Evolutionary conservation across 345 rosid species (phyloP).

Genomic region (Populus davidiana): DNA sequence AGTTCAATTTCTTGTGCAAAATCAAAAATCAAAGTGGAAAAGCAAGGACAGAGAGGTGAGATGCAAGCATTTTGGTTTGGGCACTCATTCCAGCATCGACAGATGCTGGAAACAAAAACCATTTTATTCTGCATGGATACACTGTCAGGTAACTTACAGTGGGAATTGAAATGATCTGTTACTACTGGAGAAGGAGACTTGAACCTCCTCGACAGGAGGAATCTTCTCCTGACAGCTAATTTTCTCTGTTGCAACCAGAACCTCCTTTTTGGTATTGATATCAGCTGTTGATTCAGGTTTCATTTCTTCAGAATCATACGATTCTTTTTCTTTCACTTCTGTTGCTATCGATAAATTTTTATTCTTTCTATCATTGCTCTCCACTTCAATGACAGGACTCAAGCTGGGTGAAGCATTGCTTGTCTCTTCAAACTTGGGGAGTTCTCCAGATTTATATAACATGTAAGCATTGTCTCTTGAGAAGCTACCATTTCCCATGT

Average conservation of each 20-base stretch:
- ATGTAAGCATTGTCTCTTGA: conserved; percentile 50
- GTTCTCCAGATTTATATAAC: conserved; percentile 52
- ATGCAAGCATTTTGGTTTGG: background rate
- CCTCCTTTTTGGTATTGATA: background rate
- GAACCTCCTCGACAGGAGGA: conserved; percentile 13
- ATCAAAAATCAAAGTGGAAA: background rate
- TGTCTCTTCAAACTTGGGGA: conserved; percentile 51
- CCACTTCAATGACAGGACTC: no score
- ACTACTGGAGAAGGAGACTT: conserved; percentile 40
- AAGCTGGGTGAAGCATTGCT: no score
- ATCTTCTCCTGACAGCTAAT: conserved; percentile 10
- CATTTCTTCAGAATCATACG: background rate
- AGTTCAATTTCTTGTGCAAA: no score
- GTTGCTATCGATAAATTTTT: background rate
- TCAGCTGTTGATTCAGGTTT: background rate
- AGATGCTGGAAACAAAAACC: background rate
- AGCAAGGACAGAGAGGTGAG: background rate
- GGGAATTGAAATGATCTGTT: conserved; percentile 66
- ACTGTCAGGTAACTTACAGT: conserved; percentile 38
- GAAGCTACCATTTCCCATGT: conserved; percentile 51
- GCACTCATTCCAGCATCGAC: background rate
- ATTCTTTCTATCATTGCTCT: conserved; percentile 7
- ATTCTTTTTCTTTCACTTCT: background rate
- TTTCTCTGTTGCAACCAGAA: conserved; percentile 4
- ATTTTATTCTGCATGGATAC: background rate